Evolutionary conservation across 805 yeast species (phyloP), one percentile per base, ranked within the genome.

Genomic region (Candida silvicultrix): DNA sequence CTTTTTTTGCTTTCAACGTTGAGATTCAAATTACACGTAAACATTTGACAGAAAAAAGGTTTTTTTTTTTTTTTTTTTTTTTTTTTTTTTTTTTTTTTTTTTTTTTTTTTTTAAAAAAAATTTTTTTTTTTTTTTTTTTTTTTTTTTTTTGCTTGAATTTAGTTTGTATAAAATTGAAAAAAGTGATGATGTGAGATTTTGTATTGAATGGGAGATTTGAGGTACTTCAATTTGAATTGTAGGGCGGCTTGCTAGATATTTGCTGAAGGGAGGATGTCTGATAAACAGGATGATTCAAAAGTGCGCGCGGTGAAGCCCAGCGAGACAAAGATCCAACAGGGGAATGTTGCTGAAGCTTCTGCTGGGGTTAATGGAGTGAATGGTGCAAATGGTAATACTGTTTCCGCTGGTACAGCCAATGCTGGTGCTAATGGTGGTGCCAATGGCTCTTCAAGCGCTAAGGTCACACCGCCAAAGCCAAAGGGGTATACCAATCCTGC

Each of bases 401-500:
- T n/a, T n/a, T n/a, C 37, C 14, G 31, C 22, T 18, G 41, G 29
- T 7, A 9, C 25, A 5, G 9, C 5, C 9, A 23, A 9, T 9
- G 25, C 25, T 23, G 9, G 9, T 23, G 25, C 25, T 23, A 23
- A 23, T 23, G 25, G 25, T 14, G 43, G 20, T 32, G 43, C 38
- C 35, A 14, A 41, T 21, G 25, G 34, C 18, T 38, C 21, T 25
- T 40, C 38, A 34, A 14, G 36, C 14, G 25, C 25, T 25, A 9
- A 37, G 15, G 18, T 21, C 4, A 9, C 46, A 35, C 47, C 46
- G 18, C 46, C 42, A 15, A 48, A 49, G 32, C 46, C 54, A 22
- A 73, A 73, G 49, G 75, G 74, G 9, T 80, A 73, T 70, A 62
- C 77, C 10, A 84, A 89, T 58, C 96, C 96, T 1, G 96, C 95